Evolutionary conservation across 2,329 filamentous ascomycete species (phyloP), one percentile per base, ranked within the genome.

Genomic region (Sporothrix protearum): DNA sequence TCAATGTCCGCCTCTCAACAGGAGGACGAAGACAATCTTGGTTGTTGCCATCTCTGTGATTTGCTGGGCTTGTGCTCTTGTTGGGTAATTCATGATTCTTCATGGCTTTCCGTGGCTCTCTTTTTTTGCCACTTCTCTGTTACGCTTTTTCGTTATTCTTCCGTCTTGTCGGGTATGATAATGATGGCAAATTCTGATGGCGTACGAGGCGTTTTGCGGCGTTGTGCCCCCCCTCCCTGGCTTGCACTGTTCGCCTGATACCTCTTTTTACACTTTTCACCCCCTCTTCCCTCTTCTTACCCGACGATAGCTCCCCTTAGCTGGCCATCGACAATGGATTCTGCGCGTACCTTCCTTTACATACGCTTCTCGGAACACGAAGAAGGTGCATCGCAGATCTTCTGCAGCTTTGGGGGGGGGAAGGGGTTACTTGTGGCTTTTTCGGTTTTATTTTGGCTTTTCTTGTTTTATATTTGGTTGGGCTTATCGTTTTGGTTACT

Each of bases 131-230:
- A 59, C 49, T 64, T n/a, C 19, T 59, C n/a, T 33, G 30, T 49
- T 55, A 22, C 28, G 49, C 49, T 28, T 47, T 47, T 45, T n/a
- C 25, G 59, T n/a, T 57, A 6, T 63, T 57, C 59, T 64, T 55
- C 47, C 55, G 61, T 47, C 59, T 51, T 51, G 64, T 51, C 39
- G 49, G 33, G 64, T 36, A 55, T 59, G 36, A 53, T 68, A 28
- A 68, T 45, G 47, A 69, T 70, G 57, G 71, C 69, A 47, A 66
- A 45, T 69, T 47, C 30, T 55, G 36, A 68, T 68, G 72, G 72
- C 72, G 72, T 71, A 70, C 67, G 59, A 59, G 72, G 72, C 70
- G 72, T 73, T 71, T 64, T 71, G 69, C 55, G 72, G 72, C 72
- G 72, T 73, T 71, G 70, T 71, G 72, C 69, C 69, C 61, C 59